These are phyloP conservation scores for Gonapodya prolifera DNA, from an alignment of 192 early-diverging fungal species.

Conservation along the genomic window DNA sequence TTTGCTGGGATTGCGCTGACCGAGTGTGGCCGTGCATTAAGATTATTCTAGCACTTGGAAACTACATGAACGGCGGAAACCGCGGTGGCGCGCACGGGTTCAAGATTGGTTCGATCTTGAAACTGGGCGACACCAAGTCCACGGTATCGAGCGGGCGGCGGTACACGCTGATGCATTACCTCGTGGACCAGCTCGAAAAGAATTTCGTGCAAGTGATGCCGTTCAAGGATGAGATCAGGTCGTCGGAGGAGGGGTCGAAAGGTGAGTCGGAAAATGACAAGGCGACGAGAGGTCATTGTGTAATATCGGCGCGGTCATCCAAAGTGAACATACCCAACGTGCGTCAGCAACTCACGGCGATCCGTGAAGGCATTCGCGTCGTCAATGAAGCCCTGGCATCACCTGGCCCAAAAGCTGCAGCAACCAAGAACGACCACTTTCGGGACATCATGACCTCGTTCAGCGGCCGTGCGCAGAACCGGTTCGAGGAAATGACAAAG, in stretches of 20 bases:
- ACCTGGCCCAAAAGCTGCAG: not conserved
- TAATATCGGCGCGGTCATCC: too few relatives aligned
- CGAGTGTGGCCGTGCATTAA: too few relatives aligned
- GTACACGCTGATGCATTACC: slow-evolving; percentile 5
- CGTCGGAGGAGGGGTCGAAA: slow-evolving; percentile 4
- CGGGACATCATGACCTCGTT: not conserved
- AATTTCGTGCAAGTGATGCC: not conserved
- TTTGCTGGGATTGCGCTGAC: too few relatives aligned
- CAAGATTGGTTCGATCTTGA: not conserved
- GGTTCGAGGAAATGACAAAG: not conserved
- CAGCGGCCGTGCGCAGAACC: not conserved
- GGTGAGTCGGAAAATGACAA: too few relatives aligned
- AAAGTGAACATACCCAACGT: not conserved
- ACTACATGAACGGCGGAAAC: slow-evolving; percentile 4
- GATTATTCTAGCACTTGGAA: slow-evolving; percentile 7
- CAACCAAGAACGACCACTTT: not conserved
- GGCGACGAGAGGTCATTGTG: too few relatives aligned
- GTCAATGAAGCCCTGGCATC: not conserved
- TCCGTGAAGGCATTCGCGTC: not conserved
- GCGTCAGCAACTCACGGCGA: not conserved
- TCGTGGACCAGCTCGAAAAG: slow-evolving; percentile 1
- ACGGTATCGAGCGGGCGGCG: not conserved
- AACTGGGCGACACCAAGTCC: not conserved
- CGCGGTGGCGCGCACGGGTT: slow-evolving; percentile 11
- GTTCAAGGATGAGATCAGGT: slow-evolving; percentile 5